Percentiles rank a stretch among this genome's conserved stretches.
phyloP scores from a whole-genome alignment of 1,284 basidiomycete species.

The Phlebopus sp. region DNA sequence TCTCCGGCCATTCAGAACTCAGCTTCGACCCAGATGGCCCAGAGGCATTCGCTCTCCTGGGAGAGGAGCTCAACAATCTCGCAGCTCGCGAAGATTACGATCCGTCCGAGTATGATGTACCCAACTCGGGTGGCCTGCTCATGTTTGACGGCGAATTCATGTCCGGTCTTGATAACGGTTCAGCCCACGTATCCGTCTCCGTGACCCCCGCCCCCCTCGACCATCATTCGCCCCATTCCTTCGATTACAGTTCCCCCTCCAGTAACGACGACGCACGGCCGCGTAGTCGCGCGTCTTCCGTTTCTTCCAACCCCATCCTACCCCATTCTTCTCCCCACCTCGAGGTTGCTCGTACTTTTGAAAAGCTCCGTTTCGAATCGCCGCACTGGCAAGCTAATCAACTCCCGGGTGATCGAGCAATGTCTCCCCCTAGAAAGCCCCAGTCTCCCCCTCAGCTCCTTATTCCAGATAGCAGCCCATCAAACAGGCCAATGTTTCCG shows the following conservation, averaged over 20 bases:
- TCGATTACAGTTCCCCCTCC: slow-evolving; percentile 65
- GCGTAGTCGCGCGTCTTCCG: slow-evolving; percentile 60
- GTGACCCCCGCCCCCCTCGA: slow-evolving; percentile 39
- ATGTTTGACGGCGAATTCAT: slow-evolving; percentile 59
- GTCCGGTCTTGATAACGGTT: slow-evolving; percentile 33
- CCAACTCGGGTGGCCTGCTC: slow-evolving; percentile 47
- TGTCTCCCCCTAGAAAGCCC: slow-evolving; percentile 49
- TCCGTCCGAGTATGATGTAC: slow-evolving; percentile 63
- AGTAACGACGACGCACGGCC: slow-evolving; percentile 46
- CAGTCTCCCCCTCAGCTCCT: slow-evolving; percentile 67
- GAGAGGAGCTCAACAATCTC: slow-evolving; percentile 36
- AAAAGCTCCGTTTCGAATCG: slow-evolving; percentile 59
- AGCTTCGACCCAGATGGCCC: slow-evolving; percentile 48
- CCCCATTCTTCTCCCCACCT: slow-evolving; percentile 50
- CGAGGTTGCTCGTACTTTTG: slow-evolving; percentile 55
- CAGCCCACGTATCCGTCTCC: slow-evolving; percentile 40
- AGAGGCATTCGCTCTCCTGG: slow-evolving; percentile 40
- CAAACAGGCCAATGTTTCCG: slow-evolving; percentile 27
- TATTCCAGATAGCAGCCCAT: slow-evolving; percentile 51
- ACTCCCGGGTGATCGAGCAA: slow-evolving; percentile 44
- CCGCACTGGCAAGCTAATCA: slow-evolving; percentile 53
- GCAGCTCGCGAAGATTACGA: slow-evolving; percentile 53
- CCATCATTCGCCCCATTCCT: slow-evolving; percentile 39
- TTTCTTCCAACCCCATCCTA: slow-evolving; percentile 48
- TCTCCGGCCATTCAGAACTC: slow-evolving; percentile 62